phyloP scores from a whole-genome alignment of 2,329 filamentous ascomycete species.

The Fusarium goolgardi region DNA sequence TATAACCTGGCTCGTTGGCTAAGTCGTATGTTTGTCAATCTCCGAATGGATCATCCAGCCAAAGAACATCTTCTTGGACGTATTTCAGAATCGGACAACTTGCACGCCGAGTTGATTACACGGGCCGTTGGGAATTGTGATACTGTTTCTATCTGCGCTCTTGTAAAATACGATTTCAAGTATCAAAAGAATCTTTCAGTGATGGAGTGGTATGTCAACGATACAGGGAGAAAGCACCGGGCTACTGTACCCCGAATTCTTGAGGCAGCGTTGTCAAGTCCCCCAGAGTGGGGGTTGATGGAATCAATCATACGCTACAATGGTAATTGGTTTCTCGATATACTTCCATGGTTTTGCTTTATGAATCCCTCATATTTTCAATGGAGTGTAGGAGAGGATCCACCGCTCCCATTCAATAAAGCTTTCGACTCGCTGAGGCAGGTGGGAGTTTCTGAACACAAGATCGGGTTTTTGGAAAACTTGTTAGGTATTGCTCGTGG shows the following conservation, averaged over 20 bases:
- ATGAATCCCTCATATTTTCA: background rate
- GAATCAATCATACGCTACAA: background rate
- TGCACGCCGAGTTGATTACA: background rate
- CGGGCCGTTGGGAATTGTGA: background rate
- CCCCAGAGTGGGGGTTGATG: background rate
- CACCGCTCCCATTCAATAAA: background rate
- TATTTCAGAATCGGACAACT: background rate
- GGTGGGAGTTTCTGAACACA: background rate
- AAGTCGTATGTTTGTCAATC: background rate
- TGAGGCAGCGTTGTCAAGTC: background rate
- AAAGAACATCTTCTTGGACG: background rate
- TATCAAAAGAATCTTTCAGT: background rate
- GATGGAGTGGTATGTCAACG: background rate
- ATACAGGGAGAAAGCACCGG: background rate
- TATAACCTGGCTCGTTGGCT: background rate
- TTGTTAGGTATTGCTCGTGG: background rate
- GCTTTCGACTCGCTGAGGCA: background rate
- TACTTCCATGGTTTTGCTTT: background rate
- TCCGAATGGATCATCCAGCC: background rate
- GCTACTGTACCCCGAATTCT: accelerated
- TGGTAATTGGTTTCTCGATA: background rate
- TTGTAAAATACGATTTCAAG: background rate
- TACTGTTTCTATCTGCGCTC: background rate
- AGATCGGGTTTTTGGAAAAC: background rate
- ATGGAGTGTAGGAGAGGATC: background rate